These are phyloP conservation scores for Pseudogymnoascus sp. DNA, from an alignment of 2,329 filamentous ascomycete genomes.

Conservation along the genomic window DNA sequence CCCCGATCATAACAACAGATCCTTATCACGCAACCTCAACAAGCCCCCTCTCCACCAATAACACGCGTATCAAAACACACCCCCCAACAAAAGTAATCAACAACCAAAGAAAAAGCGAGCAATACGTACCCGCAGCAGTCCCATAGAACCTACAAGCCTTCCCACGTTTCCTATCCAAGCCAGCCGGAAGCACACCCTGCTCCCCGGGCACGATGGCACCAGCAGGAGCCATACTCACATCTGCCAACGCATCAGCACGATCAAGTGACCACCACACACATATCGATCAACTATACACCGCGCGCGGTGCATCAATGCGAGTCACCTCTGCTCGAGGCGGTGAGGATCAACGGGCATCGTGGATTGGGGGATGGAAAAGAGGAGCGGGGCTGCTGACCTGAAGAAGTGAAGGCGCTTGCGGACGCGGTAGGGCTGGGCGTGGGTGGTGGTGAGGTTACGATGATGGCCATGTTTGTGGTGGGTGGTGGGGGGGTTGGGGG, in stretches of 20 bases:
- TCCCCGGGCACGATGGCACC: neutral
- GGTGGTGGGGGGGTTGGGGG: neutral
- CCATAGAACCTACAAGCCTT: slow-evolving; percentile 1
- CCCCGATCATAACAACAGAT: neutral
- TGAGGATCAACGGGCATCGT: neutral
- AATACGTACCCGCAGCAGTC: slow-evolving; percentile 1
- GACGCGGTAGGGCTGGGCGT: slow-evolving; percentile 4
- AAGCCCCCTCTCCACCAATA: neutral
- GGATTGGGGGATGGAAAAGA: neutral
- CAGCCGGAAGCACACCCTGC: neutral
- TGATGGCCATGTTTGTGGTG: neutral
- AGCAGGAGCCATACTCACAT: neutral
- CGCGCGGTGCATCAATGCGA: neutral
- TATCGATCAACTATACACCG: neutral
- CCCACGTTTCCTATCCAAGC: neutral
- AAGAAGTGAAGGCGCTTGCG: slow-evolving; percentile 5
- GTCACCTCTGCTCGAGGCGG: neutral
- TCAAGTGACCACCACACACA: neutral
- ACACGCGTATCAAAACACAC: neutral
- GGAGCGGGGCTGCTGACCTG: slow-evolving; percentile 6
- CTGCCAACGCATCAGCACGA: neutral
- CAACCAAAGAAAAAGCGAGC: neutral
- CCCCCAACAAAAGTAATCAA: neutral
- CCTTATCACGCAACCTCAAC: slow-evolving; percentile 2
- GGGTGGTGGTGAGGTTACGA: neutral